Conservation (phyloP, 331 rosid genomes). For the Malus hybrid region DNA sequence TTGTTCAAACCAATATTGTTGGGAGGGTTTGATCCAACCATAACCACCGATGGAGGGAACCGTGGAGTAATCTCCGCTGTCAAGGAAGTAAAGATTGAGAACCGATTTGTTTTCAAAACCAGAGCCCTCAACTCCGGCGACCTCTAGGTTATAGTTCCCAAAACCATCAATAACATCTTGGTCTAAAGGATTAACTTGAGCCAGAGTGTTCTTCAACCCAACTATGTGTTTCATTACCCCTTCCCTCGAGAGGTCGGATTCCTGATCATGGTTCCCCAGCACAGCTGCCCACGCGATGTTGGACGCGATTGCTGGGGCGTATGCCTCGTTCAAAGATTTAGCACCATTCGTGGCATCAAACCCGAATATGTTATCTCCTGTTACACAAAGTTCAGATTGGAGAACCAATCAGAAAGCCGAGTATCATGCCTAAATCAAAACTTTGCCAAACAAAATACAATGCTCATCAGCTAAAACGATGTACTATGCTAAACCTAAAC, state of each 20-base stretch:
- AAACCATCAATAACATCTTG: slow-evolving; percentile 53
- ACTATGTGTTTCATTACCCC: slow-evolving; percentile 72
- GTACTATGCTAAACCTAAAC: no score
- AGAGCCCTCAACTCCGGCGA: slow-evolving; percentile 66
- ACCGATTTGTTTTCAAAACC: slow-evolving; percentile 63
- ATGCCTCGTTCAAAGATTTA: slow-evolving; percentile 68
- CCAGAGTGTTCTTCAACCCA: slow-evolving; percentile 55
- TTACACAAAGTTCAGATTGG: not conserved
- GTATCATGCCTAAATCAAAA: not conserved
- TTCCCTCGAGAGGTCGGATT: slow-evolving; percentile 75
- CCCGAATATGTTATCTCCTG: slow-evolving; percentile 76
- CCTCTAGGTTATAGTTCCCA: slow-evolving; percentile 74
- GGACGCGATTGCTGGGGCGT: slow-evolving; percentile 67
- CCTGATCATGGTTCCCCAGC: slow-evolving; percentile 93
- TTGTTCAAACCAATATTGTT: slow-evolving; percentile 65
- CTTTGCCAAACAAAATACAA: not conserved
- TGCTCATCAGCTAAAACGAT: not conserved
- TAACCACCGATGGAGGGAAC: slow-evolving; percentile 56
- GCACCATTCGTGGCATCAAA: slow-evolving; percentile 48
- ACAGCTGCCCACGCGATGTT: slow-evolving; percentile 80
- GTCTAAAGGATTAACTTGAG: slow-evolving; percentile 58
- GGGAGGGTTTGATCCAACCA: slow-evolving; percentile 89
- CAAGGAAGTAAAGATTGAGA: slow-evolving; percentile 79
- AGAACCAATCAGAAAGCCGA: not conserved
- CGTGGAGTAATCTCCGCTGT: slow-evolving; percentile 81